phyloP scores from a whole-genome alignment of 257 asterid species.

The Verbascum thapsus region DNA sequence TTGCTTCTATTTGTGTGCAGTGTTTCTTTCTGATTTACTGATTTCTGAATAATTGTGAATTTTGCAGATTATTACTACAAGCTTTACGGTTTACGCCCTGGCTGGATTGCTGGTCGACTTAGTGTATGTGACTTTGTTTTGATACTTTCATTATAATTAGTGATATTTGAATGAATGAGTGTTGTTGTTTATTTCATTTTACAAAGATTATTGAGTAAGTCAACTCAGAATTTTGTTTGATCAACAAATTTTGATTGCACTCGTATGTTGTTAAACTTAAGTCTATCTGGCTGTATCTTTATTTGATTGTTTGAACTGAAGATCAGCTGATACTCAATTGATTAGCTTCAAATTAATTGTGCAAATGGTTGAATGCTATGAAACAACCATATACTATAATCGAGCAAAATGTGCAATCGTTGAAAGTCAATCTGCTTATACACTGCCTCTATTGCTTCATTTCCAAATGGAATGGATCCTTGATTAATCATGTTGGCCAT shows the following conservation, averaged over 20 bases:
- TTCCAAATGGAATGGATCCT: constrained; percentile 1
- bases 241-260: too few species aligned
- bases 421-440: neutral
- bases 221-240: constrained; percentile 8
- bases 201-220: neutral
- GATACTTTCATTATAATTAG: neutral
- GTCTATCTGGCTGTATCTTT: constrained; percentile 10
- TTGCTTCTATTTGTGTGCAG: neutral
- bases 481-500: neutral
- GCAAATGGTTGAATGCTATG: neutral
- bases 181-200: neutral
- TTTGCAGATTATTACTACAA: constrained; percentile 67
- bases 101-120: constrained; percentile 64
- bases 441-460: constrained; percentile 1
- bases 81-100: constrained; percentile 73
- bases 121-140: constrained; percentile 48
- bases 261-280: neutral
- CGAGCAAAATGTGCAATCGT: neutral
- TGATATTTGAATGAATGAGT: neutral
- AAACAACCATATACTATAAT: constrained; percentile 2
- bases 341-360: neutral
- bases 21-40: neutral
- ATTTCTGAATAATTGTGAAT: constrained; percentile 23
- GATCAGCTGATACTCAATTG: too few species aligned
- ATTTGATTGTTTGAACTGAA: too few species aligned